Conservation (phyloP, 2,329 filamentous ascomycete species). For the Metarhizium humberi region DNA sequence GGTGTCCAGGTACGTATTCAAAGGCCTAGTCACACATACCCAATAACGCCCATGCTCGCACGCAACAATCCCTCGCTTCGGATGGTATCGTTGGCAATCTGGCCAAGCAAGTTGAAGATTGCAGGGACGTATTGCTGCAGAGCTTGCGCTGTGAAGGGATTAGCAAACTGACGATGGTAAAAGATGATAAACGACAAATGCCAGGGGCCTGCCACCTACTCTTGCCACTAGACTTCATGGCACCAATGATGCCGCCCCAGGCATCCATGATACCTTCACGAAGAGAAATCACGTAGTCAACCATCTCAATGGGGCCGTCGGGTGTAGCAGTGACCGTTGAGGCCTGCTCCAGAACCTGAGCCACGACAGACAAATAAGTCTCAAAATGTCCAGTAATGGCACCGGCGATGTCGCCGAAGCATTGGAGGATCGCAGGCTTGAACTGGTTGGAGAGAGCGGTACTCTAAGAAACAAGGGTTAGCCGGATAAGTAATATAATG, state of each 20-base stretch:
- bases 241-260: slow-evolving; percentile 93
- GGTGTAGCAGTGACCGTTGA: slow-evolving; percentile 68
- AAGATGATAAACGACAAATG: not conserved
- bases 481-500: not conserved
- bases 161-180: slow-evolving; percentile 11
- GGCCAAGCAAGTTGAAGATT: slow-evolving; percentile 80
- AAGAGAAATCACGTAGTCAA: slow-evolving; percentile 89
- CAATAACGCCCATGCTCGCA: slow-evolving; percentile 94
- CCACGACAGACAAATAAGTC: slow-evolving; percentile 85
- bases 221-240: slow-evolving; percentile 78
- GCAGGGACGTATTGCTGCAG: slow-evolving; percentile 71
- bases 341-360: slow-evolving; percentile 88
- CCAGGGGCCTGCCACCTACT: slow-evolving; percentile 41
- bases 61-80: slow-evolving; percentile 87
- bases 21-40: slow-evolving; percentile 46
- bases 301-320: slow-evolving; percentile 87
- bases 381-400: slow-evolving; percentile 90
- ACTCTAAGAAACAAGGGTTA: slow-evolving; percentile 42
- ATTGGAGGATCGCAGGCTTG: slow-evolving; percentile 95
- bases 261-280: slow-evolving; percentile 98
- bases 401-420: slow-evolving; percentile 94
- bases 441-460: slow-evolving; percentile 87
- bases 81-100: slow-evolving; percentile 73
- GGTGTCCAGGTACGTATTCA: not conserved
- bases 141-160: slow-evolving; percentile 45